These are phyloP conservation scores for Stropharia rugosoannulata DNA, from an alignment of 768 basidiomycete genomes.

Conservation along the genomic window DNA sequence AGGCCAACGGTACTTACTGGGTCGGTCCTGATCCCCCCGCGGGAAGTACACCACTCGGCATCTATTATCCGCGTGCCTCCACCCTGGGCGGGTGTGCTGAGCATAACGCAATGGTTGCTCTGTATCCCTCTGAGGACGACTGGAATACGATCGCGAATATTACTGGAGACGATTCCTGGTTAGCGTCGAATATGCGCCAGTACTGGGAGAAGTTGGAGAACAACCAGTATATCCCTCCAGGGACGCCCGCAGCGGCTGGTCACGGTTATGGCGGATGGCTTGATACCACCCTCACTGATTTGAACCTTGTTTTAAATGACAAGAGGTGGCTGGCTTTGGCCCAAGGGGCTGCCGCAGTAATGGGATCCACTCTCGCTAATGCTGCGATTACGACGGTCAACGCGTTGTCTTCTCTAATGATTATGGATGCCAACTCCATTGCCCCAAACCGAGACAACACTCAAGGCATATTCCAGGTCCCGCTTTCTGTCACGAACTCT, in stretches of 20 bases:
- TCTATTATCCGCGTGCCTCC: constrained; percentile 6
- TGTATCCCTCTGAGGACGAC: constrained; percentile 7
- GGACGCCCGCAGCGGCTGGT: neutral
- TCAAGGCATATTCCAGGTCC: neutral
- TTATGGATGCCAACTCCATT: neutral
- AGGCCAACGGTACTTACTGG: constrained; percentile 4
- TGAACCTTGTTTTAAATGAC: neutral
- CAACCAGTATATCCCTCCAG: constrained; percentile 5
- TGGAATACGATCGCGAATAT: constrained; percentile 8
- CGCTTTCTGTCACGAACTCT: neutral
- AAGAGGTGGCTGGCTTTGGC: constrained; percentile 1
- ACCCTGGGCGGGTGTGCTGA: constrained; percentile 9
- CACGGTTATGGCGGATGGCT: constrained; percentile 9
- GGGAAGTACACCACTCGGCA: constrained; percentile 4
- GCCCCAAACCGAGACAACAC: neutral
- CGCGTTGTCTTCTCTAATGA: neutral
- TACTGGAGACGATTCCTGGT: constrained; percentile 7
- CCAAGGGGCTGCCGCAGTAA: neutral
- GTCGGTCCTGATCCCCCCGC: constrained; percentile 8
- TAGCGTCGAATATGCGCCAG: constrained; percentile 8
- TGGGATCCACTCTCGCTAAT: neutral
- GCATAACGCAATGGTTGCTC: constrained; percentile 7
- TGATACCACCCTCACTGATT: constrained; percentile 3
- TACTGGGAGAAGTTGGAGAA: constrained; percentile 7
- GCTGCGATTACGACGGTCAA: neutral